phyloP scores from a whole-genome alignment of 768 basidiomycete genomes.

The Agrocybe chaxingu region DNA sequence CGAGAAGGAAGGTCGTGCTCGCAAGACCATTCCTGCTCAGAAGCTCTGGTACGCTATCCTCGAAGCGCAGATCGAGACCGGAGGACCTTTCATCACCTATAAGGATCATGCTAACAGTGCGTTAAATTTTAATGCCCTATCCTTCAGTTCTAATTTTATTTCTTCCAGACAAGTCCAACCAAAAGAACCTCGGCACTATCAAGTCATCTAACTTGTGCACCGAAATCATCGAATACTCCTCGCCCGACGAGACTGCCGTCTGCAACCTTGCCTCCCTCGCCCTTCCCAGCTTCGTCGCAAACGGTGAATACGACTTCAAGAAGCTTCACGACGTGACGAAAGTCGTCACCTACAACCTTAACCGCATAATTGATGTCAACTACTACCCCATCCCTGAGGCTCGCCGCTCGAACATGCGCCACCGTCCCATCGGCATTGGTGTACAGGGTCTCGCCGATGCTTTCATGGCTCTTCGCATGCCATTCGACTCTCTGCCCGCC shows the following conservation, averaged over 20 bases:
- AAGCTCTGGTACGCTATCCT: constrained; percentile 98
- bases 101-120: constrained; percentile 92
- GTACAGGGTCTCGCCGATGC: constrained; percentile 97
- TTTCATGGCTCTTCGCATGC: constrained; percentile 96
- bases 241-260: constrained; percentile 96
- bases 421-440: constrained; percentile 96
- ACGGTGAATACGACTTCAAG: constrained; percentile 88
- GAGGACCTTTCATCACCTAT: constrained; percentile 99
- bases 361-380: constrained; percentile 92
- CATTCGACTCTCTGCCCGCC: constrained; percentile 89
- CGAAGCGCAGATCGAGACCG: constrained; percentile 97
- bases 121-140: constrained; percentile 20
- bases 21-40: constrained; percentile 86
- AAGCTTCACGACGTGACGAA: constrained; percentile 93
- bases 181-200: constrained; percentile 97
- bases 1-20: constrained; percentile 85
- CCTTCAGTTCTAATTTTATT: background rate
- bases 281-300: constrained; percentile 84
- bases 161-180: constrained; percentile 86
- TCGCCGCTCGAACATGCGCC: constrained; percentile 90
- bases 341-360: constrained; percentile 90
- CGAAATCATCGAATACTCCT: constrained; percentile 97
- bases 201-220: constrained; percentile 99
- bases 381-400: constrained; percentile 95
- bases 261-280: constrained; percentile 98